Evolutionary conservation across 345 rosid species (phyloP).

Genomic region (Abelmoschus esculentus): DNA sequence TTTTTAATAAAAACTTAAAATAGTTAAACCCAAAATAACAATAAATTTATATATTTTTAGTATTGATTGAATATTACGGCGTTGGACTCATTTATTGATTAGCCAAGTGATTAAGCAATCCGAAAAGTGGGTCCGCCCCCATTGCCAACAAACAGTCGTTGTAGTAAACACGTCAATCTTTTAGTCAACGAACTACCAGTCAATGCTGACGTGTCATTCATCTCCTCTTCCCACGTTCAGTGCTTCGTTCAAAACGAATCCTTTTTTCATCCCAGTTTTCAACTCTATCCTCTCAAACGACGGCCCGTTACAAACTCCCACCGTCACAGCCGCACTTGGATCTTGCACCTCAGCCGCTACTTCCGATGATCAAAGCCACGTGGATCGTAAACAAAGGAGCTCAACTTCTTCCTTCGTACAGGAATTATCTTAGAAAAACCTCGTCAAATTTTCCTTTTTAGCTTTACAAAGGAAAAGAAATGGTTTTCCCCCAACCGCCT

Average conservation of each 20-base stretch:
- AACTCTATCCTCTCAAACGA: not conserved
- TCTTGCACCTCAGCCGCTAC: not conserved
- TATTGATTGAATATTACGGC: too few relatives aligned
- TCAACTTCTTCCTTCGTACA: not conserved
- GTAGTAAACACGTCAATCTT: not conserved
- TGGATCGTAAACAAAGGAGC: not conserved
- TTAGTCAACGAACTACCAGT: conserved; percentile 9
- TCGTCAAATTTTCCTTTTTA: not conserved
- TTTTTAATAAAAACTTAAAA: too few relatives aligned
- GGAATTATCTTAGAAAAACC: not conserved
- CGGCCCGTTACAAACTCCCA: not conserved
- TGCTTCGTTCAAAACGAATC: too few relatives aligned
- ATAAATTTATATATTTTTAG: too few relatives aligned
- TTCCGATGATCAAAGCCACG: not conserved
- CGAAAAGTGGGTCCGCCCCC: not conserved
- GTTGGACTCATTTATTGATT: not conserved
- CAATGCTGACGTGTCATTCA: conserved; percentile 1
- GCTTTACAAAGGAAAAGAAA: not conserved
- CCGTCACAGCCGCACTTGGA: not conserved
- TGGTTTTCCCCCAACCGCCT: conserved; percentile 6
- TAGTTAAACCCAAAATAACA: too few relatives aligned
- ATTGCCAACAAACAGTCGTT: conserved; percentile 6
- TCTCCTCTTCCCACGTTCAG: not conserved
- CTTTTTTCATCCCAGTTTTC: too few relatives aligned
- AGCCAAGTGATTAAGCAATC: not conserved